These are phyloP conservation scores for Parachaetomium inaequale DNA, from an alignment of 495 filamentous ascomycete genomes.

Conservation along the genomic window DNA sequence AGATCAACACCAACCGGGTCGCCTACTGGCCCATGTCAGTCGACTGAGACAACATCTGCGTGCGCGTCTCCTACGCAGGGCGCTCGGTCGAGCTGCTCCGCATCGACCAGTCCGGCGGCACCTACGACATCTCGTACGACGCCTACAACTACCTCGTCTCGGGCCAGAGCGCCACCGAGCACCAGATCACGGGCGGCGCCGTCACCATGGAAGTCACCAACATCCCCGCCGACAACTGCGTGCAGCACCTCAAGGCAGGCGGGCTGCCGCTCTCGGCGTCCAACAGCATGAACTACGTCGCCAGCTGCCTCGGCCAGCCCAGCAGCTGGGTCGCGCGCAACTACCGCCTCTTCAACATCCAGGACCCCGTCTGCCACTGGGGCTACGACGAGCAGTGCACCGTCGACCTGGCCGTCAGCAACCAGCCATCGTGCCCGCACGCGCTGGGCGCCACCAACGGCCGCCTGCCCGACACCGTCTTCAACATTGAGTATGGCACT, in stretches of 20 bases:
- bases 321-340: slow-evolving; percentile 37
- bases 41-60: slow-evolving; percentile 45
- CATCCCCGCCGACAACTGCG: slow-evolving; percentile 34
- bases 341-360: slow-evolving; percentile 38
- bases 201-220: slow-evolving; percentile 36
- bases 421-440: slow-evolving; percentile 39
- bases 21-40: slow-evolving; percentile 49
- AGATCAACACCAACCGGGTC: slow-evolving; percentile 46
- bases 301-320: slow-evolving; percentile 35
- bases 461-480: slow-evolving; percentile 23
- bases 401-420: slow-evolving; percentile 36
- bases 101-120: slow-evolving; percentile 42
- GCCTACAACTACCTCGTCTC: slow-evolving; percentile 44
- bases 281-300: slow-evolving; percentile 44
- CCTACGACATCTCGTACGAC: slow-evolving; percentile 44
- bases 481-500: slow-evolving; percentile 39
- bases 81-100: slow-evolving; percentile 41
- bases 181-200: slow-evolving; percentile 35
- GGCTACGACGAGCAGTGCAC: slow-evolving; percentile 40
- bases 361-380: slow-evolving; percentile 35
- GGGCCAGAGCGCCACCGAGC: slow-evolving; percentile 31
- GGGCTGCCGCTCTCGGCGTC: slow-evolving; percentile 41
- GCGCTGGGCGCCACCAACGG: slow-evolving; percentile 25
- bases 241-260: slow-evolving; percentile 29
- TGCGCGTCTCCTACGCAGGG: slow-evolving; percentile 34